Percentiles rank a stretch among this genome's conserved stretches.
phyloP scores from a whole-genome alignment of 345 rosid species.

The Isatis tinctoria region DNA sequence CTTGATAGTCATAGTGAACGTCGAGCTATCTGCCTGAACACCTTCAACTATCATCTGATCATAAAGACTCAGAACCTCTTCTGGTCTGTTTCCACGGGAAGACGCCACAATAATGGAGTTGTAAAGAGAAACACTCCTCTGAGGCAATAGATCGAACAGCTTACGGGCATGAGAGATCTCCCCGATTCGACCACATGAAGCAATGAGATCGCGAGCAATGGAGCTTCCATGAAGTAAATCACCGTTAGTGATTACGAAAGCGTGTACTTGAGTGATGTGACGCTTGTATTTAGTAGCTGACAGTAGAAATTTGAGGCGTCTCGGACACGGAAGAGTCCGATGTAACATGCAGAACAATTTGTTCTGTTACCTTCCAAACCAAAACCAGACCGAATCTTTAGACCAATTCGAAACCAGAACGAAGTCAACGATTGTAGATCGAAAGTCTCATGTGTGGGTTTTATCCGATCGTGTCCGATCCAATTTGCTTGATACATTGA shows the following conservation, averaged over 20 bases:
- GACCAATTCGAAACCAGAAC: background rate
- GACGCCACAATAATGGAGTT: slow-evolving; percentile 55
- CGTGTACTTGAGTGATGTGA: slow-evolving; percentile 42
- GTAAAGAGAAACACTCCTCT: slow-evolving; percentile 42
- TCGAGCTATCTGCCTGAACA: slow-evolving; percentile 67
- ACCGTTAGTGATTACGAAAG: slow-evolving; percentile 39
- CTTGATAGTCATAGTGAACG: slow-evolving; percentile 59
- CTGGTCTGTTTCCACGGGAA: slow-evolving; percentile 41
- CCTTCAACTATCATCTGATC: slow-evolving; percentile 49
- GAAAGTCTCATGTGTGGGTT: background rate
- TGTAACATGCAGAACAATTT: slow-evolving; percentile 17
- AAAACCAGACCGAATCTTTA: background rate
- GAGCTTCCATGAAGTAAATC: slow-evolving; percentile 25
- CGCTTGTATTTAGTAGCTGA: slow-evolving; percentile 32
- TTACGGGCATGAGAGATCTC: slow-evolving; percentile 45
- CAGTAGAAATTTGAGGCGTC: slow-evolving; percentile 43
- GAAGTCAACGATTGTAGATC: background rate
- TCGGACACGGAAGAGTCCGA: slow-evolving; percentile 32
- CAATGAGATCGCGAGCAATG: slow-evolving; percentile 28
- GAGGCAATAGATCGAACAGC: slow-evolving; percentile 56
- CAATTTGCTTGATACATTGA: too few relatives aligned
- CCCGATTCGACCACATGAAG: slow-evolving; percentile 31
- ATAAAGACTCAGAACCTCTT: slow-evolving; percentile 48
- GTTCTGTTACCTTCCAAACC: background rate
- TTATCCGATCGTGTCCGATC: too few relatives aligned